Percentiles rank a stretch among this genome's conserved stretches.
These are phyloP conservation scores for Colletotrichum spinosum DNA, from an alignment of 2,329 filamentous ascomycete genomes.

Conservation along the genomic window DNA sequence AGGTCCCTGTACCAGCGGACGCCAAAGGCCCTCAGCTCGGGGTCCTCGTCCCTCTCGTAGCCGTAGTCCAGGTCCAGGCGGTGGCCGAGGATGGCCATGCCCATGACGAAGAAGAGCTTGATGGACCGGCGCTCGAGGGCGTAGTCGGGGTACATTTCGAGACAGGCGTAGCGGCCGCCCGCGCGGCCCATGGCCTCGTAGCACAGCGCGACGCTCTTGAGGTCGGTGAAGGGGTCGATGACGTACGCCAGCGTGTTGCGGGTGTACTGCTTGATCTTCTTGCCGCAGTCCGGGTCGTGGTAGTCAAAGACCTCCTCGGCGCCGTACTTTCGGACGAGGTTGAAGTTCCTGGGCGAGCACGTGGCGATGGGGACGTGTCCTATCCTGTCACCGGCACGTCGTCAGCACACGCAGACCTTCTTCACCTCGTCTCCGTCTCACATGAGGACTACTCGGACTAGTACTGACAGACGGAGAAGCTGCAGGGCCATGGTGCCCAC, in stretches of 20 bases:
- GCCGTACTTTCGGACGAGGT: constrained; percentile 51
- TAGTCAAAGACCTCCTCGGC: constrained; percentile 57
- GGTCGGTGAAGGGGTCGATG: constrained; percentile 52
- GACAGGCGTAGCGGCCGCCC: constrained; percentile 8
- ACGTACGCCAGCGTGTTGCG: constrained; percentile 49
- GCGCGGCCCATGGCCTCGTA: constrained; percentile 49
- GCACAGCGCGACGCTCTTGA: constrained; percentile 47
- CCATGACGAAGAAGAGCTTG: background rate
- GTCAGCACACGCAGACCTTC: background rate
- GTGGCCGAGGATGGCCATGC: background rate
- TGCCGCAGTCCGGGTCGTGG: constrained; percentile 33
- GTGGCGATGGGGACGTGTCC: constrained; percentile 37
- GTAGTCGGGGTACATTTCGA: background rate
- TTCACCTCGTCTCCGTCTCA: background rate
- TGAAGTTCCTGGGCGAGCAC: constrained; percentile 45
- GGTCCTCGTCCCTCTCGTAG: background rate
- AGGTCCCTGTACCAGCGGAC: background rate
- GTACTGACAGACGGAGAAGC: constrained; percentile 22
- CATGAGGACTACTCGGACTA: background rate
- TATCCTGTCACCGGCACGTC: too few relatives aligned
- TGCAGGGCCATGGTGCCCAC: constrained; percentile 42
- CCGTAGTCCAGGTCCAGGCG: background rate
- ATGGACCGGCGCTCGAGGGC: background rate
- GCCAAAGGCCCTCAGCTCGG: constrained; percentile 3
- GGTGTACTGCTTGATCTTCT: constrained; percentile 51